A percentile compares a stretch with the other conserved stretches of the same genome.
phyloP scores from a whole-genome alignment of 1,284 basidiomycete genomes.

The Fomes fomentarius region DNA sequence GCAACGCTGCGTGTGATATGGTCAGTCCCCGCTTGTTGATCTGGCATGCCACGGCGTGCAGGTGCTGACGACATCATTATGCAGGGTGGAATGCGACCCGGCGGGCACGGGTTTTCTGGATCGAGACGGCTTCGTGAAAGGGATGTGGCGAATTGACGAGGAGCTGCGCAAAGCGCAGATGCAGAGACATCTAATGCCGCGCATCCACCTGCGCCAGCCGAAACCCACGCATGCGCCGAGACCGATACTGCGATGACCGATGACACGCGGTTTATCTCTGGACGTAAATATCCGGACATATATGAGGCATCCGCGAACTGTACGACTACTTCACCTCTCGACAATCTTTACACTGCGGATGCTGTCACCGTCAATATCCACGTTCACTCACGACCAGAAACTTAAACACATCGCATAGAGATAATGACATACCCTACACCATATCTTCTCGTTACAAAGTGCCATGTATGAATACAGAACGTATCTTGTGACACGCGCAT shows the following conservation, averaged over 20 bases:
- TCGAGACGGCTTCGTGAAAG: conserved; percentile 67
- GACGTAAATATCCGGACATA: conserved; percentile 4
- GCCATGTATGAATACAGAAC: too few species aligned
- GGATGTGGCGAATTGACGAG: conserved; percentile 87
- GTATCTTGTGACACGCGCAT: too few species aligned
- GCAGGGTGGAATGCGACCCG: conserved; percentile 71
- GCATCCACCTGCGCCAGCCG: conserved; percentile 18
- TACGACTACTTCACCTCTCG: conserved; percentile 4
- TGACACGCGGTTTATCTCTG: not conserved
- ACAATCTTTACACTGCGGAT: not conserved
- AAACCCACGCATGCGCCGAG: conserved; percentile 18
- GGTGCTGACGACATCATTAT: not conserved
- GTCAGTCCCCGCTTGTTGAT: conserved; percentile 41
- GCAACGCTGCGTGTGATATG: conserved; percentile 64
- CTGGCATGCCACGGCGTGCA: too few species aligned
- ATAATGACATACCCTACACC: conserved; percentile 10
- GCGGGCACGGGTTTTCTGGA: conserved; percentile 57
- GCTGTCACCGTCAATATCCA: not conserved
- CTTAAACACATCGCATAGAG: not conserved
- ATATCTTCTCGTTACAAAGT: too few species aligned
- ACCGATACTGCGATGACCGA: conserved; percentile 21
- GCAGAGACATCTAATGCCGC: conserved; percentile 14
- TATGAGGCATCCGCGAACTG: not conserved
- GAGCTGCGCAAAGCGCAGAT: conserved; percentile 68
- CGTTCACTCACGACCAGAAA: not conserved